Base-by-base conservation (phyloP, 106 monocot species). In the Iris macrosiphon region DNA sequence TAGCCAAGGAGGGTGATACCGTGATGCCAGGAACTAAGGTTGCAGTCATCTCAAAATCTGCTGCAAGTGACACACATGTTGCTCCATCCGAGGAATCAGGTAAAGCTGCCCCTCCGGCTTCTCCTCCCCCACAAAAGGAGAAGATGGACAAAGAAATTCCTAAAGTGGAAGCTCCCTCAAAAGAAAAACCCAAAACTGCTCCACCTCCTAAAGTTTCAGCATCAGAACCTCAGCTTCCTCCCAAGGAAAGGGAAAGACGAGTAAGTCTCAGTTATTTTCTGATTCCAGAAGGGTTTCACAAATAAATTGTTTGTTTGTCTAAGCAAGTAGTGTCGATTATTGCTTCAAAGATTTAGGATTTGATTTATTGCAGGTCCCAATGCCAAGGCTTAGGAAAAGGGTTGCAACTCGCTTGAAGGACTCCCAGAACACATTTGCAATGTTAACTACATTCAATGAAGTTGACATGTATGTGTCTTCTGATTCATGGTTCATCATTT, bases 361-460 rank as follows among this genome's bases (percentile, higher is more conserved):
- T 37, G 21, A 37, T 35, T 55, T 37, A 4, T 37, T 55, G 17
- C 48, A 95, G 95, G 85, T 95, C 62, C 85, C 89, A 2, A 95
- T 89, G 95, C 82, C 95, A 26, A 89, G 95, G 55, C 73, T 95
- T 16, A 79, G 95, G 50, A 79, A 85, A 41, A 75, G 89, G 37
- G 73, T 95, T 59, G 95, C 89, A 31, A 82, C 81, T 23, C 84
- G 95, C 41, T 75, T 95, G 77, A 95, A 95, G 78, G 95, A 95
- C 69, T 89, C 95, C 31, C 95, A 95, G 63, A 95, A 95, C 63
- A 95, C 95, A 41, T 95, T 75, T 77, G 95, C 89, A 28, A 48
- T 95, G 89, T 76, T 95, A 22, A 95, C 95, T 42, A 95, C 95
- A 41, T 95, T 89, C 62, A 95, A 95, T 79, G 95, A 95, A 89